These are phyloP conservation scores for Bocquillonia castaneifolia DNA, from an alignment of 441 rosid genomes.

Conservation along the genomic window DNA sequence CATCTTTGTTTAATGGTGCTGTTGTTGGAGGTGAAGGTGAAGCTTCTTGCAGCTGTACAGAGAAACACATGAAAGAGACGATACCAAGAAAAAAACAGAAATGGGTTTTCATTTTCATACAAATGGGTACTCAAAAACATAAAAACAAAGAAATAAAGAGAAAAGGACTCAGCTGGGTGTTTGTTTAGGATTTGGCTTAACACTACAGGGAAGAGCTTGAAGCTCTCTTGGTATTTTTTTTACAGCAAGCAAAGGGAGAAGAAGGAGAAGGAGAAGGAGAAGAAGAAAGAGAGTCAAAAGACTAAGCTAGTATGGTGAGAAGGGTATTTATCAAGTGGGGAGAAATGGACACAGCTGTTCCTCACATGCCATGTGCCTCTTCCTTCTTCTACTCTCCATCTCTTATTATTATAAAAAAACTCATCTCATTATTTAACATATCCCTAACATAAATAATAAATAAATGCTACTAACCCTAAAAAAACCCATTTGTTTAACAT, in stretches of 20 bases:
- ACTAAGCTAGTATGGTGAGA: constrained; percentile 23
- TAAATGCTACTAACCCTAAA: neutral
- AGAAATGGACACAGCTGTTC: constrained; percentile 73
- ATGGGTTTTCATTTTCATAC: constrained; percentile 31
- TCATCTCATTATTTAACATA: no score
- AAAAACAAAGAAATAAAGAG: neutral
- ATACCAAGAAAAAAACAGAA: constrained; percentile 17
- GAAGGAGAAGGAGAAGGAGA: constrained; percentile 7
- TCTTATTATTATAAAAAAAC: neutral
- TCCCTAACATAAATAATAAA: no score
- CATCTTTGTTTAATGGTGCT: constrained; percentile 35
- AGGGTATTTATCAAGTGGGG: constrained; percentile 38
- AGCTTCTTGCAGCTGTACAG: constrained; percentile 32
- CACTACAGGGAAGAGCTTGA: no score
- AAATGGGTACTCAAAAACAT: neutral
- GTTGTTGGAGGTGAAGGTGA: constrained; percentile 18
- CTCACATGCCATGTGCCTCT: constrained; percentile 87
- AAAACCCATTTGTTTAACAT: constrained; percentile 8
- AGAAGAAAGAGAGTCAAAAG: neutral
- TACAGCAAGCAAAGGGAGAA: neutral
- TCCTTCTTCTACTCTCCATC: constrained; percentile 9
- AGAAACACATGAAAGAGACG: constrained; percentile 27
- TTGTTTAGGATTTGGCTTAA: constrained; percentile 33
- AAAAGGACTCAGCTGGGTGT: neutral
- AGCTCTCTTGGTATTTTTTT: neutral